phyloP scores from a whole-genome alignment of 75 land plant genomes.

The Gnetum montanum region DNA sequence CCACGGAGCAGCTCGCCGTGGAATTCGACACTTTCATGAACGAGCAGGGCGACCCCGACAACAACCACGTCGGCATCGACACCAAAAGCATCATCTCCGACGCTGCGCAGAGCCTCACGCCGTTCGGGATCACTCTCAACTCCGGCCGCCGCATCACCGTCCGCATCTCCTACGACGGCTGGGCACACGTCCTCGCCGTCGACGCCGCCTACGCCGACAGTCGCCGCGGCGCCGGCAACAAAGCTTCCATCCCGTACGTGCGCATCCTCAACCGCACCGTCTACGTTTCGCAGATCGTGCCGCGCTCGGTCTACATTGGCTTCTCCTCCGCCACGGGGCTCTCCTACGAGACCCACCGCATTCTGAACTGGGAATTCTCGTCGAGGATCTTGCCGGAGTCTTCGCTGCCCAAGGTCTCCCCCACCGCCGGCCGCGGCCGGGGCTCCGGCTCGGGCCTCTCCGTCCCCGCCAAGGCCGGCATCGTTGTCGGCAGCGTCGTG shows the following conservation, averaged over 20 bases:
- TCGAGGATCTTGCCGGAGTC: neutral
- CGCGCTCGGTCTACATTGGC: constrained; percentile 7
- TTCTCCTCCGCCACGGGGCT: constrained; percentile 24
- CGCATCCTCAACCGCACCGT: neutral
- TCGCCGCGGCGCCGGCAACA: no score
- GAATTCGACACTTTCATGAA: constrained; percentile 34
- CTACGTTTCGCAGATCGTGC: constrained; percentile 3
- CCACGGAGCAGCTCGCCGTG: constrained; percentile 14
- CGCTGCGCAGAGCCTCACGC: neutral
- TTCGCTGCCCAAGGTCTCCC: neutral
- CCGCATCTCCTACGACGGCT: constrained; percentile 22
- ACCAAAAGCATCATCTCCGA: constrained; percentile 13
- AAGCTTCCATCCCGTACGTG: neutral
- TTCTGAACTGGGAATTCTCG: constrained; percentile 13
- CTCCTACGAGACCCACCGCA: constrained; percentile 3
- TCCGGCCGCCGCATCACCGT: constrained; percentile 15
- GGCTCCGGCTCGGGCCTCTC: neutral
- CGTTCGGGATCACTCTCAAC: constrained; percentile 13
- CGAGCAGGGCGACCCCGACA: constrained; percentile 13
- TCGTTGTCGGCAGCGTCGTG: neutral
- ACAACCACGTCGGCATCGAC: constrained; percentile 44
- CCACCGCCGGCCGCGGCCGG: neutral
- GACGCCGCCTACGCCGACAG: constrained; percentile 12
- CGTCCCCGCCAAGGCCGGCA: neutral
- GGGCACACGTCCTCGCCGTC: constrained; percentile 8